Base-by-base conservation (phyloP, 2,329 filamentous ascomycete species). In the Neofusicoccum cordaticola region DNA sequence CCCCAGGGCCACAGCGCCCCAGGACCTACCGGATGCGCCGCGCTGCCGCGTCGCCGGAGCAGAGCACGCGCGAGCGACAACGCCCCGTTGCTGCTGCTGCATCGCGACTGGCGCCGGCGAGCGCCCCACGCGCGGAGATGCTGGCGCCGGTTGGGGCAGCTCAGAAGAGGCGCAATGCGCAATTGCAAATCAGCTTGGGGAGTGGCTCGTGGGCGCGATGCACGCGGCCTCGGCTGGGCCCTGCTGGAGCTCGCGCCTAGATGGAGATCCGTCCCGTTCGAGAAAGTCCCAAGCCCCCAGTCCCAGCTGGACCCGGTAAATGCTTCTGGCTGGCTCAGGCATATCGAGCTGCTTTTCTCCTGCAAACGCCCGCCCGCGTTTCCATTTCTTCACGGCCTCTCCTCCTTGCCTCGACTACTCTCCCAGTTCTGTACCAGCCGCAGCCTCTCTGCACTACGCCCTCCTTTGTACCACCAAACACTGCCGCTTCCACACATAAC, bases 241-340 rank as follows among this genome's bases (percentile, higher is more conserved):
- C 27, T 31, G 27, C 27, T 31, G 27, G 27, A 31, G 27, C 27
- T 31, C 27, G 27, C 27, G 27, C 22, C 19, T 34, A 31, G 52
- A 35, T 47, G 56, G 56, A 35, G 56, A 60, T 60, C 56, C 56
- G n/a, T 60, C 56, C 56, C 56, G n/a, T 60, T 60, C 17, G 8
- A 60, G 56, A 35, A 58, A 58, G 53, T 58, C 53, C 9, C 17
- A 47, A 47, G 56, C 56, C 41, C 41, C 19, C 41, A 22, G 9
- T 17, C 13, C 27, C 53, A 58, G 53, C 53, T 58, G 35, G n/a
- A 15, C 37, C 39, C 35, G 41, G 41, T 44, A 44, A 5, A 44
- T 44, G 41, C 41, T n/a, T 44, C 12, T 44, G 41, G 13, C 41
- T 44, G 41, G 41, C 41, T 44, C 35, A 22, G 22, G 15, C n/a